phyloP scores from a whole-genome alignment of 1,284 basidiomycete genomes.

The Ganoderma lingzhi region DNA sequence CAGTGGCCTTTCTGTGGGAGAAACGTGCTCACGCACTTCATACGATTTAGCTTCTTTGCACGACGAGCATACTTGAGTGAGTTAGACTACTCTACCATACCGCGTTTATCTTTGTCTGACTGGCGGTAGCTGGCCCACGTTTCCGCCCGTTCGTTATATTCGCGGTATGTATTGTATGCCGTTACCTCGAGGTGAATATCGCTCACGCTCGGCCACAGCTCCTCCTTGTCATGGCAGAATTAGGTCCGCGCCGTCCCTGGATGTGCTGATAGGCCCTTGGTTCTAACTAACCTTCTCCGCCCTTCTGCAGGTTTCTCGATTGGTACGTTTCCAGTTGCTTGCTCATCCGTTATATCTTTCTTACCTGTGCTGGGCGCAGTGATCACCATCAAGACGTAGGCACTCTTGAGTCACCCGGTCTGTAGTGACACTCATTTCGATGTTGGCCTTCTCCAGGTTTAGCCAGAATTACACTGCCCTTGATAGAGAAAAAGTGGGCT shows the following conservation, averaged over 20 bases:
- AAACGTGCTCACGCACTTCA: background rate
- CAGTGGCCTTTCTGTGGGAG: too few species aligned
- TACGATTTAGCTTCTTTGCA: background rate
- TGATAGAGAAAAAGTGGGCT: background rate
- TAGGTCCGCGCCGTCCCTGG: background rate
- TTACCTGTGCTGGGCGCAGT: background rate
- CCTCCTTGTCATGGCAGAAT: background rate
- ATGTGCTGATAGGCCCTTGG: background rate
- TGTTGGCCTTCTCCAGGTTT: background rate
- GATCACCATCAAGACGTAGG: slow-evolving; percentile 1
- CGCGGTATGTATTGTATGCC: background rate
- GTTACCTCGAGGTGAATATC: background rate
- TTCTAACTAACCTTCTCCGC: background rate
- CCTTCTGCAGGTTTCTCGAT: slow-evolving; percentile 1
- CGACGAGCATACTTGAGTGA: slow-evolving; percentile 1
- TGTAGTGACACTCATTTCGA: background rate
- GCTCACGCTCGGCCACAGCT: background rate
- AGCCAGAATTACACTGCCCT: background rate
- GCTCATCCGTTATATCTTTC: background rate
- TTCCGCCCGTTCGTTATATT: slow-evolving; percentile 2
- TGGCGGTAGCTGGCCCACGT: background rate
- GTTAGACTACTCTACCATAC: background rate
- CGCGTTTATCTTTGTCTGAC: background rate
- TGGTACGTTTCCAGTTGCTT: background rate
- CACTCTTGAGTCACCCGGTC: background rate